phyloP scores from a whole-genome alignment of 345 rosid species.

The Sisymbrium irio region DNA sequence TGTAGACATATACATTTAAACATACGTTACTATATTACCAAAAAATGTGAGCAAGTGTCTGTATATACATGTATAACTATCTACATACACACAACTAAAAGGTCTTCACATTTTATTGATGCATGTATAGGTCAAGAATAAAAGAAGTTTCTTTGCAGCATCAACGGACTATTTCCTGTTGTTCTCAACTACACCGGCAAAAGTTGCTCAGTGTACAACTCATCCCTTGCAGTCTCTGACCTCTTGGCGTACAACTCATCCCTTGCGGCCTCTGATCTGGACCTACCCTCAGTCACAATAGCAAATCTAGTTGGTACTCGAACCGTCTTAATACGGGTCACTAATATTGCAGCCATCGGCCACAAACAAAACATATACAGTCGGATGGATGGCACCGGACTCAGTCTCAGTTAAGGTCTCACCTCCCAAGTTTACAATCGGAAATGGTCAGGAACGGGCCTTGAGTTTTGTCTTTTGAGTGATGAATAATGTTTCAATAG shows the following conservation, averaged over 20 bases:
- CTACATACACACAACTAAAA: too few relatives aligned
- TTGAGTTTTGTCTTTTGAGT: constrained; percentile 49
- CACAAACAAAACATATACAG: constrained; percentile 52
- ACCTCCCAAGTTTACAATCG: constrained; percentile 60
- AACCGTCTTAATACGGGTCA: constrained; percentile 53
- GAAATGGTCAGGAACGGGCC: constrained; percentile 51
- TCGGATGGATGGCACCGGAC: constrained; percentile 75
- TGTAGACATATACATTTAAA: too few relatives aligned
- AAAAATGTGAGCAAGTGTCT: too few relatives aligned
- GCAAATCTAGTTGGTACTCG: constrained; percentile 53
- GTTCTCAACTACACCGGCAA: constrained; percentile 81
- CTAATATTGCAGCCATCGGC: constrained; percentile 49
- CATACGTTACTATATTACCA: too few relatives aligned
- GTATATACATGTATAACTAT: too few relatives aligned
- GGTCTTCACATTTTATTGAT: too few relatives aligned
- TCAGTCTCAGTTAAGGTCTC: constrained; percentile 65
- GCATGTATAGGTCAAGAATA: too few relatives aligned
- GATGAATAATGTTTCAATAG: constrained; percentile 40
- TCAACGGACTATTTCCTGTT: constrained; percentile 67
- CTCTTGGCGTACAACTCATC: constrained; percentile 46
- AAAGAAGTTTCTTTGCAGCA: constrained; percentile 83
- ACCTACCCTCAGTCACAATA: constrained; percentile 86
- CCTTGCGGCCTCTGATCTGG: constrained; percentile 55
- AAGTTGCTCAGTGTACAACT: too few relatives aligned
- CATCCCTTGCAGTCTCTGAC: too few relatives aligned